Evolutionary conservation across 2,329 filamentous ascomycete genomes (phyloP).

Genomic region (Plectosphaerella sp.): DNA sequence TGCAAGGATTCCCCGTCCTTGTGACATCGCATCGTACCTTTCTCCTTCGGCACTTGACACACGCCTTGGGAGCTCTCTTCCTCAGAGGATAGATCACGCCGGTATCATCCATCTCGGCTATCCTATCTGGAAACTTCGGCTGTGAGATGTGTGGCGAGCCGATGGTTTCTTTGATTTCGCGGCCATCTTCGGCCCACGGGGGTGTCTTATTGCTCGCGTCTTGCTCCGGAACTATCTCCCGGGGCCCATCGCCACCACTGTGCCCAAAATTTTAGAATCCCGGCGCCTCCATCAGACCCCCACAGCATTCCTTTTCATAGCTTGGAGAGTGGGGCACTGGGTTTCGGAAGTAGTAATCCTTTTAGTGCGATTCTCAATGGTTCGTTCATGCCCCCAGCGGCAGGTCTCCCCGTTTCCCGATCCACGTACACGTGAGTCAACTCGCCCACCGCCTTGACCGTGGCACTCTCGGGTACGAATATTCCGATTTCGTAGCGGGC

Average conservation of each 20-base stretch:
- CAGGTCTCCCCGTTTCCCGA: slow-evolving; percentile 4
- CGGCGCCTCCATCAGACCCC: not conserved
- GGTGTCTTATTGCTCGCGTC: not conserved
- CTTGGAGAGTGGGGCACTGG: not conserved
- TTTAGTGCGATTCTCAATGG: not conserved
- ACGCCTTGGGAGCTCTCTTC: not conserved
- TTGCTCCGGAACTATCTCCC: not conserved
- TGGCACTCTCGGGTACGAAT: not conserved
- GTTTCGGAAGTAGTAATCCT: not conserved
- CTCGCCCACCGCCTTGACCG: slow-evolving; percentile 37
- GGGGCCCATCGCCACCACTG: not conserved
- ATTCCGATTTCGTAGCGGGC: slow-evolving; percentile 1
- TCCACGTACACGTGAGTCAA: slow-evolving; percentile 2
- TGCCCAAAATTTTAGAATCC: not conserved
- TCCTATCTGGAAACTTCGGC: not conserved
- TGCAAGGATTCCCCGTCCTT: not conserved
- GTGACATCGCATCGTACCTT: slow-evolving; percentile 1
- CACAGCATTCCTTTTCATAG: not conserved
- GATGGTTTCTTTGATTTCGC: not conserved
- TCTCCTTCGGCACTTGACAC: not conserved
- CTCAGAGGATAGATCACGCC: not conserved
- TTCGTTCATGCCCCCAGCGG: not conserved
- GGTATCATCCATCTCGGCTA: not conserved
- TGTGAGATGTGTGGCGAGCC: not conserved
- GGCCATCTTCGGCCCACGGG: not conserved